Base-by-base conservation (phyloP, 1,284 basidiomycete genomes). In the Mycena citricolor region DNA sequence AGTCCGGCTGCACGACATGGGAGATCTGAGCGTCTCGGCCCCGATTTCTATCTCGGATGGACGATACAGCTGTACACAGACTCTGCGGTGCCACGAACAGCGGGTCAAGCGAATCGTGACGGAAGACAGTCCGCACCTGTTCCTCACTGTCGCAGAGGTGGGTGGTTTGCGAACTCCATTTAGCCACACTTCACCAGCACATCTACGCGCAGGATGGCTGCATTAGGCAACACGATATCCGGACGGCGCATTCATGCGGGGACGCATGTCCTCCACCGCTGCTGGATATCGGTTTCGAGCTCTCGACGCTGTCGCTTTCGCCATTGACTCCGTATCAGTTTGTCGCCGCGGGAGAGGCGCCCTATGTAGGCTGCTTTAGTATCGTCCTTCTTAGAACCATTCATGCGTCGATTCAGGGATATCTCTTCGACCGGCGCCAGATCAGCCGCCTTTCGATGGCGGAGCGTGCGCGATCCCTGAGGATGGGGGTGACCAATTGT, bases 381-480 rank as follows among this genome's bases (percentile, higher is more conserved):
- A 30, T 23, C 40, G 34, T n/a, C 40, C 44, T 34, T 29, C 22
- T 41, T 5, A n/a, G n/a, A n/a, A n/a, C n/a, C n/a, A n/a, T n/a
- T n/a, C n/a, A n/a, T n/a, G n/a, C n/a, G n/a, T n/a, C n/a, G n/a
- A n/a, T n/a, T n/a, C 57, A 92, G 81, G 93, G 88, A 1, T 93
- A 87, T 63, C 75, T 97, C 1, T 94, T 91, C 58, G 94, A 97
- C 63, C 76, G 94, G 40, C 77, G 94, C 42, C 86, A 92, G 63
- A 66, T 79, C 13, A 80, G 83, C 7, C 76, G 83, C 6, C 73
- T 79, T 39, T 64, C 88, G 21, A 66, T 72, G 44, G 74, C 74
- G 42, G 82, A 90, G 55, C 93, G 90, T 88, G 90, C 90, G 4
- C n/a, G n/a, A n/a, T n/a, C n/a, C n/a, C n/a, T n/a, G n/a, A n/a